These are phyloP conservation scores for Talaromyces trachyspermus DNA, from an alignment of 495 filamentous ascomycete genomes.

Conservation along the genomic window DNA sequence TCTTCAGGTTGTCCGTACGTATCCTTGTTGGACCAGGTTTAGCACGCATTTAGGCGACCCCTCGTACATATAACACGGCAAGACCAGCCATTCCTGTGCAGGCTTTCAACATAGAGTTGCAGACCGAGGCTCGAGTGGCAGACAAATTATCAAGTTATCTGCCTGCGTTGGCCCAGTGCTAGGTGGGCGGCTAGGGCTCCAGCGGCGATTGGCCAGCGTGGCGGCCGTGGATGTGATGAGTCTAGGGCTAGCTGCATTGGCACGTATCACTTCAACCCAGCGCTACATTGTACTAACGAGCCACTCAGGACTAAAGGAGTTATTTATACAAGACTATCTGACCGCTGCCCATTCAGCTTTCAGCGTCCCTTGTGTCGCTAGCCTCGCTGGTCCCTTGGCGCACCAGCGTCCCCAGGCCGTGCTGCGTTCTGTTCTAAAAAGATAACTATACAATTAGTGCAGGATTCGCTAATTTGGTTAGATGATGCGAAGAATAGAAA, in stretches of 20 bases:
- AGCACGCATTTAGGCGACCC: too few relatives aligned
- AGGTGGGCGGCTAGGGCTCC: background rate
- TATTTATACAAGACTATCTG: slow-evolving; percentile 2
- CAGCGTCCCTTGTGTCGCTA: background rate
- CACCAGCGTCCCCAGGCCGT: slow-evolving; percentile 1
- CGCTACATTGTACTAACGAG: background rate
- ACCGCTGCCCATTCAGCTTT: background rate
- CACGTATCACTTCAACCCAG: background rate
- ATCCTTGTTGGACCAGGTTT: too few relatives aligned
- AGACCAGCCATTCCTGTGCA: too few relatives aligned
- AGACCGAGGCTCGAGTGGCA: too few relatives aligned
- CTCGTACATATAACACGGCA: too few relatives aligned
- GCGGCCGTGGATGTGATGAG: background rate
- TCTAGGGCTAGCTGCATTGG: slow-evolving; percentile 3
- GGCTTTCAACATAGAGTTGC: too few relatives aligned
- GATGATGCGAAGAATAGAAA: slow-evolving; percentile 28
- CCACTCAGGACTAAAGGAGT: background rate
- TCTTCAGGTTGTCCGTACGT: too few relatives aligned
- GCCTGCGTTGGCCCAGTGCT: background rate
- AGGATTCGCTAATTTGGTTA: too few relatives aligned
- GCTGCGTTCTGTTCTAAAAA: too few relatives aligned
- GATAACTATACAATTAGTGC: too few relatives aligned
- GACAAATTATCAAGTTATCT: too few relatives aligned
- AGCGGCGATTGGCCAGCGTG: background rate
- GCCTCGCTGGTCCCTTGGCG: background rate